Percentiles rank a stretch among this genome's conserved stretches.
These are phyloP conservation scores for Penicillium sp. DNA, from an alignment of 2,329 filamentous ascomycete species.

Conservation along the genomic window DNA sequence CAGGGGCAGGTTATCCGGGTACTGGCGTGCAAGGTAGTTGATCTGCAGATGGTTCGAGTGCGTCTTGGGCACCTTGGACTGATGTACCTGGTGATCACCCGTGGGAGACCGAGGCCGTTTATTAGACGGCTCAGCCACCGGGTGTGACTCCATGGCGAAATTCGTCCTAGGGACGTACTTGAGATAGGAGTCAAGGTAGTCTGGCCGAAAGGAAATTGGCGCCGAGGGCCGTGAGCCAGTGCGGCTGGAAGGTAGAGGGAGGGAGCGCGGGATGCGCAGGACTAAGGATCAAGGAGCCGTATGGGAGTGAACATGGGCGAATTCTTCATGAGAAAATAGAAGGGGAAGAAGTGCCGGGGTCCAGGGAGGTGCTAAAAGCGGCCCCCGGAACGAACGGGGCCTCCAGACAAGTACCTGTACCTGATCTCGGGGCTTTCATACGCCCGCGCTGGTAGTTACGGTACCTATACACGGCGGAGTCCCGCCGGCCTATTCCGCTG, in stretches of 20 bases:
- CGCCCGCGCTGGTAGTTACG: background rate
- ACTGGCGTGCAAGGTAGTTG: conserved; percentile 65
- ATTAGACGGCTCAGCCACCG: conserved; percentile 37
- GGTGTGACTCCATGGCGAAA: conserved; percentile 34
- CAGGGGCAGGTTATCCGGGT: conserved; percentile 60
- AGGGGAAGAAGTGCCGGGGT: background rate
- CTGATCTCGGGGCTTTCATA: background rate
- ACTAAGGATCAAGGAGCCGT: background rate
- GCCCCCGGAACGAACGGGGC: background rate
- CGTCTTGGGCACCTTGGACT: conserved; percentile 55
- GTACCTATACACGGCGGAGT: conserved; percentile 17
- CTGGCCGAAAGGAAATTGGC: background rate
- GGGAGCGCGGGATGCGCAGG: conserved; percentile 8
- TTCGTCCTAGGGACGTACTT: background rate
- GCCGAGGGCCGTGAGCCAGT: background rate
- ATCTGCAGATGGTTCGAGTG: conserved; percentile 62
- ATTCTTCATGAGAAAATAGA: background rate
- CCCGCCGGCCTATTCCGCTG: conserved; percentile 21
- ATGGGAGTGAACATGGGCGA: conserved; percentile 10
- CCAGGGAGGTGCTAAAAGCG: background rate
- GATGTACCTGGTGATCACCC: conserved; percentile 37
- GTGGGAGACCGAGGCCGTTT: conserved; percentile 49
- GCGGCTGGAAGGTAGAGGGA: background rate
- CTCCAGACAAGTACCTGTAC: background rate
- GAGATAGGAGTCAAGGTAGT: background rate